A percentile compares a stretch with the other conserved stretches of the same genome.
These are phyloP conservation scores for Lunularia cruciata DNA, from an alignment of 225 moss, liverwort and hornwort species.

Conservation along the genomic window DNA sequence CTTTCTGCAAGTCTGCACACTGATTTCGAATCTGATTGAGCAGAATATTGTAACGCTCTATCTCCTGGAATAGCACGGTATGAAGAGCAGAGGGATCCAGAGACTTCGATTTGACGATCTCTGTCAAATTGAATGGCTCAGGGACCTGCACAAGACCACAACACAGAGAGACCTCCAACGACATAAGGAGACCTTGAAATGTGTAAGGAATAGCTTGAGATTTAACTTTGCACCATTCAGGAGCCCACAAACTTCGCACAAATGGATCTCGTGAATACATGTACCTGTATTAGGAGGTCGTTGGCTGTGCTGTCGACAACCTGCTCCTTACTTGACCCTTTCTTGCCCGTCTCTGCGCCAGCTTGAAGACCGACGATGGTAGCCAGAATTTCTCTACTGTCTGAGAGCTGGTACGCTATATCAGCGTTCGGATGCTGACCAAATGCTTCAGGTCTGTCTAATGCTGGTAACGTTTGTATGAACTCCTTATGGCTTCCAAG, in stretches of 20 bases:
- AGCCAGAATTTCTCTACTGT: conserved; percentile 56
- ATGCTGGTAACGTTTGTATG: conserved; percentile 54
- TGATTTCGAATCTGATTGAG: conserved; percentile 57
- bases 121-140: conserved; percentile 58
- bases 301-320: conserved; percentile 54
- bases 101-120: conserved; percentile 57
- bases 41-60: conserved; percentile 66
- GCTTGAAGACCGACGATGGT: conserved; percentile 61
- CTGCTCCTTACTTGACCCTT: conserved; percentile 52
- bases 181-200: too few relatives aligned
- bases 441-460: conserved; percentile 75
- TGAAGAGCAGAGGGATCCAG: conserved; percentile 72
- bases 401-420: conserved; percentile 69
- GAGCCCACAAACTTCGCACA: too few relatives aligned
- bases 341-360: conserved; percentile 44
- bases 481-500: conserved; percentile 75
- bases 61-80: conserved; percentile 70
- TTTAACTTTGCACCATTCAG: neutral
- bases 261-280: neutral
- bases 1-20: conserved; percentile 55
- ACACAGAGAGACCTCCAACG: neutral
- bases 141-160: conserved; percentile 44
- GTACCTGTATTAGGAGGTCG: conserved; percentile 65
- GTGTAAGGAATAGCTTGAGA: neutral
- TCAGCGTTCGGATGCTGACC: conserved; percentile 87